Evolutionary conservation across 2,329 filamentous ascomycete species (phyloP).

Genomic region (Claviceps citrina): DNA sequence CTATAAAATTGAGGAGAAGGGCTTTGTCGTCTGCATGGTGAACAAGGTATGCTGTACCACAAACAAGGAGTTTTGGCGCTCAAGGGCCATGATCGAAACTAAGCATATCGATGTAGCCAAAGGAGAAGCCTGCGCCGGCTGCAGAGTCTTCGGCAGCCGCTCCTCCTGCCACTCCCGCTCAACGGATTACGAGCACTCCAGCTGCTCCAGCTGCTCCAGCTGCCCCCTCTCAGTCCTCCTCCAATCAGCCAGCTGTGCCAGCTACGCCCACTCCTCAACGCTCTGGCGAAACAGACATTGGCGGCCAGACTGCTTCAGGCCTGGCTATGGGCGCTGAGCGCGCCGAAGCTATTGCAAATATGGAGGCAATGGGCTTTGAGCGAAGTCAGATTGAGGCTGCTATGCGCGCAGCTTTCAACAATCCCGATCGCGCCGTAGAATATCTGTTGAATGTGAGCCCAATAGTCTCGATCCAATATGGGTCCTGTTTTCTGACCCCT

Average conservation of each 20-base stretch:
- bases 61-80: neutral
- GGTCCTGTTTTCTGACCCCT: neutral
- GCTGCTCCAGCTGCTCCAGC: constrained; percentile 38
- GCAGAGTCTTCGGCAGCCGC: constrained; percentile 45
- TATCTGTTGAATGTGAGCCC: constrained; percentile 63
- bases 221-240: constrained; percentile 22
- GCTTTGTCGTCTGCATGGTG: constrained; percentile 97
- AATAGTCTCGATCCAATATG: neutral
- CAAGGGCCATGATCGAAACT: neutral
- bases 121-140: constrained; percentile 47
- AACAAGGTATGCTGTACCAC: constrained; percentile 55
- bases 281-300: constrained; percentile 21
- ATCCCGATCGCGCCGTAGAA: constrained; percentile 92
- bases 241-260: constrained; percentile 34
- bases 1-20: constrained; percentile 98
- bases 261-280: constrained; percentile 40
- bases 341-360: constrained; percentile 68
- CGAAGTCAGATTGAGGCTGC: constrained; percentile 78
- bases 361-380: constrained; percentile 96
- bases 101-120: constrained; percentile 19
- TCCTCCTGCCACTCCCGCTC: constrained; percentile 41
- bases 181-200: constrained; percentile 43
- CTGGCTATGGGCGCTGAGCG: constrained; percentile 75
- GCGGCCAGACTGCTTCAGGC: constrained; percentile 48
- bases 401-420: constrained; percentile 92